Evolutionary conservation across 2,329 filamentous ascomycete species (phyloP), one percentile per base, ranked within the genome.

Genomic region (Rasamsonia emersonii): DNA sequence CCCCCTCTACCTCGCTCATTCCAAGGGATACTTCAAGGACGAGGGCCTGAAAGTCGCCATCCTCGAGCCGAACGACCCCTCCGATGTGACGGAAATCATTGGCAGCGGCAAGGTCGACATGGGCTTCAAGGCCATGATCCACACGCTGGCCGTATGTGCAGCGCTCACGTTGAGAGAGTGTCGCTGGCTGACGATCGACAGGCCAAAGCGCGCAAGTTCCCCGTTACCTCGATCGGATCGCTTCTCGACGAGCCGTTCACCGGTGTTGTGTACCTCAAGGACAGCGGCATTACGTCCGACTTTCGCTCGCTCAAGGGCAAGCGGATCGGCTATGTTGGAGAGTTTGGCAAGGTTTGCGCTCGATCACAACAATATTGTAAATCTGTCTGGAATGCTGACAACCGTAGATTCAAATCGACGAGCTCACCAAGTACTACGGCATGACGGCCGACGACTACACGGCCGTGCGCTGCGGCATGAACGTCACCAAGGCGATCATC

Each of bases 101-200:
- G 82, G 82, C 37, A 77, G 71, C 34, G 77, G 76, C 39, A 85
- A 84, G 52, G 77, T 84, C 30, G 80, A 86, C 51, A 73, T 86
- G 50, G 82, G 81, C 26, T 85, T 83, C 71, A 86, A 86, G 59
- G 81, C 82, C 43, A 86, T 86, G 81, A 86, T 86, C 45, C 82
- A 86, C 51, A 86, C 81, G 6, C 71, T 86, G 38, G 81, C 80
- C 35, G 76, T 79, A 59, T 40, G 67, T 56, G 9, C 6, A 18
- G 7, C 2, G 9, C n/a, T 11, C 7, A 18, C 21, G 9, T 5
- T 8, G n/a, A 16, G 8, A 10, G 4, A 18, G 5, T 9, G 21
- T 34, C 21, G 33, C 42, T n/a, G n/a, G 24, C 49, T 31, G 11
- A 21, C n/a, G 11, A 9, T 4, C 18, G 17, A 8, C 39, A 79